These are phyloP conservation scores for Trichoderma cornu-damae DNA, from an alignment of 2,329 filamentous ascomycete genomes.

Conservation along the genomic window DNA sequence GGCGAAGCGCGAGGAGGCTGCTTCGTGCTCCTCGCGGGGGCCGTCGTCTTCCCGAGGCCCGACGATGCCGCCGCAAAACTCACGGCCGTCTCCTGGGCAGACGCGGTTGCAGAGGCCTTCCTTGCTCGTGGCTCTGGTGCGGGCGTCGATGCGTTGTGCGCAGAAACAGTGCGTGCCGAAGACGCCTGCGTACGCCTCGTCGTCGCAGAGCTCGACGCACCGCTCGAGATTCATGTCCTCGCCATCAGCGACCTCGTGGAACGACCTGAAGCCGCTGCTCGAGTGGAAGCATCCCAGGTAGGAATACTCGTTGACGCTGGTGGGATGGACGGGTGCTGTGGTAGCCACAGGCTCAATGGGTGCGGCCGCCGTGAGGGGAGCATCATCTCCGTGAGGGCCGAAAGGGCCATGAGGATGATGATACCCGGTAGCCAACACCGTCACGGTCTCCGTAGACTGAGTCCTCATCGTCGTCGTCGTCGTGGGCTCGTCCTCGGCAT, in stretches of 20 bases:
- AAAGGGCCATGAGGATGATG: not conserved
- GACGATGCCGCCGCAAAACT: conserved; percentile 41
- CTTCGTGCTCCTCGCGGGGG: not conserved
- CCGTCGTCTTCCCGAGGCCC: not conserved
- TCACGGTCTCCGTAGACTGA: conserved; percentile 27
- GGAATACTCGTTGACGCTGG: conserved; percentile 30
- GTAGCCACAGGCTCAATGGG: conserved; percentile 1
- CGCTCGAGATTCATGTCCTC: conserved; percentile 37
- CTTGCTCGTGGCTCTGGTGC: conserved; percentile 34
- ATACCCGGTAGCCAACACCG: conserved; percentile 14
- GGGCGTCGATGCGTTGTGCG: conserved; percentile 37
- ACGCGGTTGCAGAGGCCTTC: conserved; percentile 33
- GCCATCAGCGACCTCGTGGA: conserved; percentile 29
- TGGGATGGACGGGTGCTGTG: conserved; percentile 28
- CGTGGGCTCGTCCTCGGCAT: conserved; percentile 22
- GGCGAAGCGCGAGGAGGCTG: conserved; percentile 27
- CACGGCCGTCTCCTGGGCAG: conserved; percentile 38
- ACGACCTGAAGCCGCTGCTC: conserved; percentile 33
- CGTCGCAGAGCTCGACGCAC: conserved; percentile 37
- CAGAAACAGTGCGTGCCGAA: conserved; percentile 43
- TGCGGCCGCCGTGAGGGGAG: conserved; percentile 11
- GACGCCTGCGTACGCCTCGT: conserved; percentile 37
- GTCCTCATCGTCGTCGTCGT: conserved; percentile 27
- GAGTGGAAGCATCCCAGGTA: conserved; percentile 43
- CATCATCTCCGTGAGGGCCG: not conserved